Base-by-base conservation (phyloP, 2,329 filamentous ascomycete genomes). In the Pyrenophora seminiperda region DNA sequence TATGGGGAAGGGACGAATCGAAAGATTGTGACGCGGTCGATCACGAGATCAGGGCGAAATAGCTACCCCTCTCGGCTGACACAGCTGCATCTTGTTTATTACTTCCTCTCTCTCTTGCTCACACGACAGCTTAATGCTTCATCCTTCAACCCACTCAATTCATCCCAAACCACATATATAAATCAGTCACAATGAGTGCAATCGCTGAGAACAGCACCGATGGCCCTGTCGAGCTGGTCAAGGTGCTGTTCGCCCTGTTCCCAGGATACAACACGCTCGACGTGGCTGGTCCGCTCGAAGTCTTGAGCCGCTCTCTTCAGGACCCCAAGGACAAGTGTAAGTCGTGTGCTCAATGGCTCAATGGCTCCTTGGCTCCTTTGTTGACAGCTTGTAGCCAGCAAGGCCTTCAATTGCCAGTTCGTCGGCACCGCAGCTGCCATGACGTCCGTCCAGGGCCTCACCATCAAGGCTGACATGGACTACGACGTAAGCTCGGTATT, bases 391-490 rank as follows among this genome's bases (percentile, higher is more conserved):
- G 14, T 54, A 81, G 79, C 75, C 24, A 76, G 72, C 70, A 78
- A 80, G 67, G 81, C 78, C 49, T 81, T 83, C 70, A 77, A 82
- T 63, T 73, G 78, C 70, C 79, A 79, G 48, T 76, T 81, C 52
- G 77, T 76, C 40, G 79, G 77, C 48, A 66, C 74, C 9, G 62
- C 71, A 30, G 73, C 78, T 48, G 68, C 76, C 56, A 77, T 80
- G 65, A 76, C 75, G 50, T 81, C 81, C 36, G 73, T 73, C 47
- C 81, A 91, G 73, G 89, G 89, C 60, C 81, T 87, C 67, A 79
- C 85, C 62, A 78, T 94, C 73, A 83, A 83, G 65, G 85, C 88
- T 55, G 87, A 94, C 74, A 86, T 92, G 73, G 81, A 85, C 70
- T 91, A 83, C 80, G 88, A 89, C 68, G 47, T 50, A 41, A 19